Evolutionary conservation across 2,329 filamentous ascomycete genomes (phyloP), one percentile per base, ranked within the genome.

Genomic region (Hymenoscyphus infarciens): DNA sequence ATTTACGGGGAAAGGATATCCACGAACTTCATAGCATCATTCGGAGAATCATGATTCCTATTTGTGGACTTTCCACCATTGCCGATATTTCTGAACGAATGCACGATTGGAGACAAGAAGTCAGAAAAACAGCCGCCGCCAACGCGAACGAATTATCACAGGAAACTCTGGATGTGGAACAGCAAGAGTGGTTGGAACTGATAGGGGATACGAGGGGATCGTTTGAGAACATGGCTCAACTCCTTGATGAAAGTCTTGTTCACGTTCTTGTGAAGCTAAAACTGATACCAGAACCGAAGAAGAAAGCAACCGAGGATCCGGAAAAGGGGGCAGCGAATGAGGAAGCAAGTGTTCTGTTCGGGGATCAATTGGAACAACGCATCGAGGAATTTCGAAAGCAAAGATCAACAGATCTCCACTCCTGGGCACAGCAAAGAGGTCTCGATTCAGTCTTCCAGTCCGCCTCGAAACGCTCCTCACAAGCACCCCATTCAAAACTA

Each of bases 41-140:
- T 25, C 82, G 87, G 25, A 76, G 78, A 8, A 81, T 89, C 27
- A 80, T 88, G 73, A 79, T 90, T 15, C 89, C 89, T 0, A 75
- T 89, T 22, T 77, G 85, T 3, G 88, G 89, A 0, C 79, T 92
- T 52, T 83, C 82, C 53, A 88, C 87, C 1, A 81, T 91, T 7
- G 83, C 88, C 39, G 88, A 91, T 70, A 84, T 92, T 4, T 89
- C 91, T 67, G 82, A 87, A 66, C 81, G 87, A 5, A 78, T 87
- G 13, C 83, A 85, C 1, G 83, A 87, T 62, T 73, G 59, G n/a
- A 35, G 33, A 35, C 33, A 13, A 7, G 5, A 35, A 35, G 33
- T 35, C 10, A 35, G 33, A 10, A 35, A 35, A 15, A 16, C n/a
- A 3, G 33, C 27, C 2, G 8, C 19, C 19, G 27, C 56, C 1